Percentiles rank a stretch among this genome's conserved stretches.
Conservation (phyloP, 73 alveolate genomes). For the Vitrella brassicaformis region DNA sequence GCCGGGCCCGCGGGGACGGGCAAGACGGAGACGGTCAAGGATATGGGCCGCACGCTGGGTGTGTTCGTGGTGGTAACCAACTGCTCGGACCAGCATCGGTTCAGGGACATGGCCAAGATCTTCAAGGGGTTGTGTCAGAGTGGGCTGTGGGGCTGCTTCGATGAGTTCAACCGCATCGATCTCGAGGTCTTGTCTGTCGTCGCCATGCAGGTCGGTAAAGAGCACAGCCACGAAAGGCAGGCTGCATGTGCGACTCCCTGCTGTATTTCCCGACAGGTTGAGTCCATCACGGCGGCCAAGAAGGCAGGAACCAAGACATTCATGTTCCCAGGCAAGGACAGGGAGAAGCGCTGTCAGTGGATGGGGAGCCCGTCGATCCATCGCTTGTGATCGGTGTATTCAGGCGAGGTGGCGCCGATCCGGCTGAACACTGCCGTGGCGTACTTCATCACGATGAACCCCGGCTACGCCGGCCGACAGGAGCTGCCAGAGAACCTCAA, state of each 20-base stretch:
- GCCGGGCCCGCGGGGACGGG: constrained; percentile 99
- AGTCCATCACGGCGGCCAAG: constrained; percentile 75
- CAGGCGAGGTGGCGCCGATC: constrained; percentile 36
- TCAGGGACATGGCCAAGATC: constrained; percentile 99
- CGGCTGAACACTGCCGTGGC: constrained; percentile 55
- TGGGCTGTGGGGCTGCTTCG: constrained; percentile 99
- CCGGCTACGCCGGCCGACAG: constrained; percentile 69
- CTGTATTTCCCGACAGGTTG: too few relatives aligned
- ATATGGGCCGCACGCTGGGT: constrained; percentile 97
- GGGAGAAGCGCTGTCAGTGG: too few relatives aligned
- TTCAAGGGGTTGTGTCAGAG: constrained; percentile 98
- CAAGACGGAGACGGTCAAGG: constrained; percentile 98
- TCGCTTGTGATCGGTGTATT: too few relatives aligned
- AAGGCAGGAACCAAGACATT: constrained; percentile 76
- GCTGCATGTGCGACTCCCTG: too few relatives aligned
- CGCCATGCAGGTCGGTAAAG: constrained; percentile 95
- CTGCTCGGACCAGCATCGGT: constrained; percentile 98
- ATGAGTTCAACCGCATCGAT: constrained; percentile 98
- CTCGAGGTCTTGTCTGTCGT: constrained; percentile 97
- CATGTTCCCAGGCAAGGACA: constrained; percentile 87
- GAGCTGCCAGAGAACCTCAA: constrained; percentile 95
- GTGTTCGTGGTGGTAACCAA: constrained; percentile 98
- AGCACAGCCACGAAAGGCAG: too few relatives aligned
- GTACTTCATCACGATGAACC: constrained; percentile 99
- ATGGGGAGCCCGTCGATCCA: too few relatives aligned